These are phyloP conservation scores for Neopestalotiopsis rosae DNA, from an alignment of 2,329 filamentous ascomycete genomes.

Conservation along the genomic window DNA sequence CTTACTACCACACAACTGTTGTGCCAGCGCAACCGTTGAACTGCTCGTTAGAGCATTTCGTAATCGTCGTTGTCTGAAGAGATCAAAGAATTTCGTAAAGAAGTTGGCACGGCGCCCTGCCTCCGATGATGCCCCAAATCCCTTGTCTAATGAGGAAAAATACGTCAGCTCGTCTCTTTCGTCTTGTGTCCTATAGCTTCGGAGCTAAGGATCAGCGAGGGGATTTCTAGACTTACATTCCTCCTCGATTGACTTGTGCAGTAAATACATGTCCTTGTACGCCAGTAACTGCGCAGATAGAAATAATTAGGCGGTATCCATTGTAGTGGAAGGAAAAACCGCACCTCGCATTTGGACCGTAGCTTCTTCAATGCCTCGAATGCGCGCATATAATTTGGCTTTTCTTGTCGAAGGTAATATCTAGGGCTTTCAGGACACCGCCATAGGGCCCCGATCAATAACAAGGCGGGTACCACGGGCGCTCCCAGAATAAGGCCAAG, in stretches of 20 bases:
- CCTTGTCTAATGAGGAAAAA: too few relatives aligned
- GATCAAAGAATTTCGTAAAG: not conserved
- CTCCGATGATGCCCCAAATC: not conserved
- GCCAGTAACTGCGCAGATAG: slow-evolving; percentile 41
- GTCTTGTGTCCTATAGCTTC: too few relatives aligned
- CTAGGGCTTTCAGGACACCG: slow-evolving; percentile 43
- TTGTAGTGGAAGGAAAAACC: not conserved
- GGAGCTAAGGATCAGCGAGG: too few relatives aligned
- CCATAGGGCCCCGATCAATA: slow-evolving; percentile 34
- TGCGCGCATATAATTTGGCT: slow-evolving; percentile 36
- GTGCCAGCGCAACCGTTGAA: not conserved
- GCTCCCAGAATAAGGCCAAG: slow-evolving; percentile 37
- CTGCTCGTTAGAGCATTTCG: not conserved
- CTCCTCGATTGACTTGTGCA: slow-evolving; percentile 31
- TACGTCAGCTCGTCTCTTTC: too few relatives aligned
- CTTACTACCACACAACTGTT: not conserved
- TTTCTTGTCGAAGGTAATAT: slow-evolving; percentile 38
- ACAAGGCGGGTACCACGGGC: slow-evolving; percentile 33
- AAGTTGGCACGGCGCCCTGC: not conserved
- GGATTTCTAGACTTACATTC: not conserved
- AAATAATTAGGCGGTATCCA: not conserved
- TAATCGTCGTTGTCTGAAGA: not conserved
- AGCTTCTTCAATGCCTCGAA: slow-evolving; percentile 34
- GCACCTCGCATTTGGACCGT: slow-evolving; percentile 37
- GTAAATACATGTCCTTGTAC: slow-evolving; percentile 42